These are phyloP conservation scores for Pharus latifolius DNA, from an alignment of 176 grass and related monocot species.

Conservation along the genomic window DNA sequence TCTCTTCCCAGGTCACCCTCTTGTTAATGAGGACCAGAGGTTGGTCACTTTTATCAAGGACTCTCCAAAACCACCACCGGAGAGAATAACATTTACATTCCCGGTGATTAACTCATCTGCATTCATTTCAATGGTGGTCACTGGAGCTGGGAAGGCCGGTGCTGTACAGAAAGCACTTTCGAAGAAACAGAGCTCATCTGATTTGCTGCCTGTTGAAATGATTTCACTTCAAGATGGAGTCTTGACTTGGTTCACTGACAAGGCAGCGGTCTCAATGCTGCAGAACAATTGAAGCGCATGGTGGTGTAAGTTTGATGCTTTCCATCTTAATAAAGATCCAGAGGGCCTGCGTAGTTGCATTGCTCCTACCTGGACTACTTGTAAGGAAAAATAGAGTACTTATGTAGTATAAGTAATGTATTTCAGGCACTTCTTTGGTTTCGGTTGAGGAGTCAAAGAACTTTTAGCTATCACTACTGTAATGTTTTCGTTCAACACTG, in stretches of 20 bases:
- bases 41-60: slow-evolving; percentile 92
- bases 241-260: slow-evolving; percentile 95
- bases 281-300: slow-evolving; percentile 28
- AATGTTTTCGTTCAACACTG: too few relatives aligned
- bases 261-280: slow-evolving; percentile 61
- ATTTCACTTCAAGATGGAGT: slow-evolving; percentile 73
- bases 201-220: slow-evolving; percentile 75
- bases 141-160: slow-evolving; percentile 51
- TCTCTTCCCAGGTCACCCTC: slow-evolving; percentile 86
- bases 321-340: slow-evolving; percentile 8
- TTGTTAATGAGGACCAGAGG: slow-evolving; percentile 55
- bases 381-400: neutral
- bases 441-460: too few relatives aligned
- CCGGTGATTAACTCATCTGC: slow-evolving; percentile 89
- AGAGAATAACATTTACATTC: slow-evolving; percentile 93
- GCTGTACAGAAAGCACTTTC: slow-evolving; percentile 66
- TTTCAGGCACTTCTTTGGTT: neutral
- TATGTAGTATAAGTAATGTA: slow-evolving; percentile 12
- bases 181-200: slow-evolving; percentile 35
- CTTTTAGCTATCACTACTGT: too few relatives aligned
- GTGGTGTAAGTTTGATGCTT: neutral
- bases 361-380: neutral
- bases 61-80: slow-evolving; percentile 92
- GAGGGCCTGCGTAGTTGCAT: neutral
- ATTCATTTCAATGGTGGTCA: slow-evolving; percentile 81